Evolutionary conservation across 768 basidiomycete genomes (phyloP).

Genomic region (Termitomyces sp.): DNA sequence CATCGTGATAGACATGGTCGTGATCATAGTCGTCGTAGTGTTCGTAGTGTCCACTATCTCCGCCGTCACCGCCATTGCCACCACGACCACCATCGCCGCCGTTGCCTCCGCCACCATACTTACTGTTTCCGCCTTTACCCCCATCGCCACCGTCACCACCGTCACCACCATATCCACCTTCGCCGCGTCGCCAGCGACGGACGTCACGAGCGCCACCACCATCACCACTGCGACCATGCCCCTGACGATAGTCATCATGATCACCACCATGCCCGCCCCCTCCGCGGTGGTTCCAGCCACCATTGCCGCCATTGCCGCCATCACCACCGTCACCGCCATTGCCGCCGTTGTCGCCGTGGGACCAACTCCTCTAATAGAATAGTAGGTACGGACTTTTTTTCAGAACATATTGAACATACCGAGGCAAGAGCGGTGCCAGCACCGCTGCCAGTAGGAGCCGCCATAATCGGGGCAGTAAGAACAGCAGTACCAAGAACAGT

Average conservation of each 20-base stretch:
- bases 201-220: neutral
- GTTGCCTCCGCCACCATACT: neutral
- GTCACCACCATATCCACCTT: neutral
- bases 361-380: neutral
- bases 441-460: conserved; percentile 1
- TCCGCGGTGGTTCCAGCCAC: neutral
- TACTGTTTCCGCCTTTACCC: neutral
- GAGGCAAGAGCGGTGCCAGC: neutral
- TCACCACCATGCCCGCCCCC: neutral
- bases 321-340: neutral
- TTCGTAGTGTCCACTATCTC: neutral
- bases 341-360: neutral
- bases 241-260: neutral
- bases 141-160: neutral
- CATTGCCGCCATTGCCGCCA: neutral
- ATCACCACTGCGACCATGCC: neutral
- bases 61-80: neutral
- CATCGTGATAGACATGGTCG: neutral
- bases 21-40: neutral
- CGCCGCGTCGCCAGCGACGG: neutral
- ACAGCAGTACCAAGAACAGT: conserved; percentile 1
- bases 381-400: neutral
- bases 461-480: conserved; percentile 1
- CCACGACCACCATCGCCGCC: neutral
- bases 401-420: neutral